Evolutionary conservation across 140 eudicot species (phyloP), one percentile per base, ranked within the genome.

Genomic region (Oenanthe javanica): DNA sequence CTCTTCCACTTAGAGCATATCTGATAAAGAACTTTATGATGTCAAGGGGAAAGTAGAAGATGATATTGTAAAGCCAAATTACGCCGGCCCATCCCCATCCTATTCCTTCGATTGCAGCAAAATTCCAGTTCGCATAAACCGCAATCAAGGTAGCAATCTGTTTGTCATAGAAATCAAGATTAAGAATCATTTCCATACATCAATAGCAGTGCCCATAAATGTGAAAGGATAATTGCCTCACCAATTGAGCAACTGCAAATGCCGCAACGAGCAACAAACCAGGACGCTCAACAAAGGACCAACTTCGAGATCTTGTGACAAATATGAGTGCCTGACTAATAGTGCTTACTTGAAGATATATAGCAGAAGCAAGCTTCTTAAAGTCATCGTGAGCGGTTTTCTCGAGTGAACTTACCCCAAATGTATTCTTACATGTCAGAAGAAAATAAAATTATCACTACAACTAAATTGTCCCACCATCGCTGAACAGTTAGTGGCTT

Each of bases 11-110:
- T n/a, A 93, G 94, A 61, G 93, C 91, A 42, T 96, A 96, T 75
- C 99, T 96, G 79, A 85, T 89, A 43, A 96, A 86, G 86, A 96
- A 96, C 83, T 96, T 96, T 78, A 96, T 87, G 46, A 91, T 72
- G 84, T 96, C 99, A 12, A 96, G 99, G 4, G 99, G 99, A 83
- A 96, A 67, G 64, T 96, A 96, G 76, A 80, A 80, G 46, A 96
- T 81, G 40, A 96, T 84, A 77, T 96, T 96, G 82, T 96, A 96
- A 11, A 96, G 98, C 99, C 99, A 96, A 50, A 96, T 91, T 40
- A 96, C 99, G 0, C 99, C 99, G 6, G 99, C 99, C 99, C 99
- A 96, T 54, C 99, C 98, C 99, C 99, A 96, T 72, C 99, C 99
- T 27, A 96, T 96, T 74, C 99, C 99, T 87, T 96, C 98, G 23